phyloP scores from a whole-genome alignment of 345 rosid genomes.

The Syzygium jambos region DNA sequence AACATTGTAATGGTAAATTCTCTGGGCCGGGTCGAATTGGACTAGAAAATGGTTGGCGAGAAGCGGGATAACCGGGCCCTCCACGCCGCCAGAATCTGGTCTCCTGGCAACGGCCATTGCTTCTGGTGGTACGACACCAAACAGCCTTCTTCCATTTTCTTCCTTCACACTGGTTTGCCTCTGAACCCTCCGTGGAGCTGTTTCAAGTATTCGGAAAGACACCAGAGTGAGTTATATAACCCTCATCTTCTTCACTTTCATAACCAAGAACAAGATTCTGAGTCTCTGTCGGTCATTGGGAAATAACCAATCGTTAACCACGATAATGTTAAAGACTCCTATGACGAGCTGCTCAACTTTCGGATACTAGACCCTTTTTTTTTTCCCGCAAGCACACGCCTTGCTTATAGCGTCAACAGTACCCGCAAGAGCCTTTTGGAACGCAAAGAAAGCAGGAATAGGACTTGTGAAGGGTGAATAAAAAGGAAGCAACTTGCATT shows the following conservation, averaged over 20 bases:
- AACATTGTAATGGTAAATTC: constrained; percentile 83
- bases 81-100: constrained; percentile 83
- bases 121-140: constrained; percentile 16
- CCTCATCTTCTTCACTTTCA: not conserved
- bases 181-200: constrained; percentile 34
- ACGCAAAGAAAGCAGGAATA: not conserved
- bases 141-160: constrained; percentile 31
- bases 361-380: not conserved
- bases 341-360: not conserved
- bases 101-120: constrained; percentile 53
- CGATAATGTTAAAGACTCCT: not conserved
- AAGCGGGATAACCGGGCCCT: constrained; percentile 65
- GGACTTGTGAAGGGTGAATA: not conserved
- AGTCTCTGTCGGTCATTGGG: not conserved
- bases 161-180: constrained; percentile 10
- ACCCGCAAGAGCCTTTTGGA: not conserved
- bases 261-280: not conserved
- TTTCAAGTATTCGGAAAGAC: constrained; percentile 4
- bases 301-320: not conserved
- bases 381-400: not conserved
- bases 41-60: constrained; percentile 95
- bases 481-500: not conserved
- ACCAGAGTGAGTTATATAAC: not conserved
- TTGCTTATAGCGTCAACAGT: not conserved
- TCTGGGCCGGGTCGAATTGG: constrained; percentile 51